phyloP scores from a whole-genome alignment of 352 stramenopile genomes.

The Pythium aquatile region DNA sequence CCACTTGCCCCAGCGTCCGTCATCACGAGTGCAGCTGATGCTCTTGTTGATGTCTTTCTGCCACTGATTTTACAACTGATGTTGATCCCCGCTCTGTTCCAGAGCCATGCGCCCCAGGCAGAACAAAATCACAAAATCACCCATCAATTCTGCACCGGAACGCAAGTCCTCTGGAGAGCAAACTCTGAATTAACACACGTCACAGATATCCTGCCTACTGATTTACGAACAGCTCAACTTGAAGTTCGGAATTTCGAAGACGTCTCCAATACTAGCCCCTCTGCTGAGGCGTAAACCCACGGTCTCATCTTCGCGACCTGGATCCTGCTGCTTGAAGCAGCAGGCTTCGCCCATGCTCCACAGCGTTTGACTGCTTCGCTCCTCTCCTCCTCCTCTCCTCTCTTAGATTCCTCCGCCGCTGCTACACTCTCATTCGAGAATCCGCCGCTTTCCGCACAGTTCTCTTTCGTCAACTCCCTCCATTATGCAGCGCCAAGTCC shows the following conservation, averaged over 20 bases:
- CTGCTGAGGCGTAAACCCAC: neutral
- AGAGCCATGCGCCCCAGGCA: neutral
- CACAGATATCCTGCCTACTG: neutral
- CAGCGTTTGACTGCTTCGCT: neutral
- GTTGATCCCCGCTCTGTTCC: neutral
- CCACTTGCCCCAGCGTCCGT: no score
- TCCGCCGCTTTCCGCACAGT: constrained; percentile 13
- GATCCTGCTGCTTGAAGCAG: constrained; percentile 1
- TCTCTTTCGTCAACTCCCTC: neutral
- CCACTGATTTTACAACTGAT: neutral
- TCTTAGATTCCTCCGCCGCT: no score
- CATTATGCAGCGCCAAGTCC: constrained; percentile 48
- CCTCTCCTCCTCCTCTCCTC: neutral
- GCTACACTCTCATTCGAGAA: constrained; percentile 15
- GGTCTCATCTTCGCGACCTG: neutral
- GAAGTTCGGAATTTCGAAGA: constrained; percentile 3
- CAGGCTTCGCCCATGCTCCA: neutral
- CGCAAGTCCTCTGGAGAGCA: neutral
- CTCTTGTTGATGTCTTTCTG: no score
- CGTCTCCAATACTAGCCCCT: neutral
- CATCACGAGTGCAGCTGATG: no score
- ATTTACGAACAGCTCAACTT: neutral
- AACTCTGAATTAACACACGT: neutral
- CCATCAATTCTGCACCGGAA: neutral
- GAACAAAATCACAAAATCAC: neutral